A percentile compares a stretch with the other conserved stretches of the same genome.
Conservation (phyloP, 257 asterid species). For the Solanum appendiculatum region DNA sequence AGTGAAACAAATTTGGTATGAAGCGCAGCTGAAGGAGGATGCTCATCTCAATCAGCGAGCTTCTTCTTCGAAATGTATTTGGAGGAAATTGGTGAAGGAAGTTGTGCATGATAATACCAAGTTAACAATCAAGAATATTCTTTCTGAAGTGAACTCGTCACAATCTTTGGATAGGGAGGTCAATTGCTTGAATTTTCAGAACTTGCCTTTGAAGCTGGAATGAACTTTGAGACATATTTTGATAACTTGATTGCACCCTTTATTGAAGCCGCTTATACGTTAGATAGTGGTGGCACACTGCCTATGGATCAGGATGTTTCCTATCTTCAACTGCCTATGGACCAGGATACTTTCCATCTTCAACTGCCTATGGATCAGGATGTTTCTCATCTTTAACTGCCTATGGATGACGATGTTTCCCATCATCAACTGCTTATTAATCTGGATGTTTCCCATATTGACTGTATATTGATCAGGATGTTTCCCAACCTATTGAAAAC, state of each 20-base stretch:
- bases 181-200: conserved; percentile 17
- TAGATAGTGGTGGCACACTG: no score
- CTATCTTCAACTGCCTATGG: background rate
- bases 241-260: conserved; percentile 20
- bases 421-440: background rate
- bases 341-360: no score
- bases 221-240: conserved; percentile 20
- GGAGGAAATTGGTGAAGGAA: no score
- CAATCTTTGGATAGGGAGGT: conserved; percentile 17
- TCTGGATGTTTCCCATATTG: background rate
- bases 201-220: conserved; percentile 1
- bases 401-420: no score
- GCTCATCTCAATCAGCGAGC: no score
- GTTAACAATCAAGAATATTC: no score
- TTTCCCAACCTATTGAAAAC: conserved; percentile 2
- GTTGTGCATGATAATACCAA: no score
- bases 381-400: no score
- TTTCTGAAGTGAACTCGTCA: conserved; percentile 9
- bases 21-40: conserved; percentile 23
- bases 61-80: no score
- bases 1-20: conserved; percentile 80
- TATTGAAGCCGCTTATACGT: conserved; percentile 12
- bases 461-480: no score
- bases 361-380: no score
- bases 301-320: no score